Base-by-base conservation (phyloP, 768 basidiomycete genomes). In the Tricholoma matsutake region DNA sequence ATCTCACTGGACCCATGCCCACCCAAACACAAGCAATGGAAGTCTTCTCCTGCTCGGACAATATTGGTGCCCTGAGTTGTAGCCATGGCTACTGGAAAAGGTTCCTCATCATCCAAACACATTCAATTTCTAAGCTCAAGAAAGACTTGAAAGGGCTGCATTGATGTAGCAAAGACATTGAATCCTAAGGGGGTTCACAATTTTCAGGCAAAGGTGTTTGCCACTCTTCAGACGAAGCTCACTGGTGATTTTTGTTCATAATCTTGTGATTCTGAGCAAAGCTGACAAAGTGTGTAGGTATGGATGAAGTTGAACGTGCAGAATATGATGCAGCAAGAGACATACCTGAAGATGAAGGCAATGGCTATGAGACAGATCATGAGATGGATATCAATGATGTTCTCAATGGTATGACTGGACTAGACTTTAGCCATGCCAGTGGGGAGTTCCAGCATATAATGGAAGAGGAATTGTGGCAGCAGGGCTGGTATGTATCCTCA, bases 381-480 rank as follows among this genome's bases (percentile, higher is more conserved):
- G 45, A 52, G 29, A 52, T 52, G 28, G 29, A 52, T 14, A 49
- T 49, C 47, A 49, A 49, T n/a, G 51, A 52, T 1, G 45, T 61
- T 28, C 43, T 61, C 10, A 22, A 61, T 35, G 54, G 60, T 3
- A 47, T 22, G 1, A 20, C 22, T 25, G 13, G 22, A 18, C 41
- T 61, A 3, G 28, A 61, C 34, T 3, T 57, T 2, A 58, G 61
- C 32, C 57, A 62, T 37, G 57, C 61, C 10, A 52, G 61, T 35
- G 52, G 61, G 1, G 57, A 62, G 7, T 54, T 54, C 29, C 52
- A 58, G 18, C 39, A 62, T 1, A 58, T 58, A 28, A 51, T 62
- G 29, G 32, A 52, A 14, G 61, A 62, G 11, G 13, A 41, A 22
- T 55, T 58, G 25, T 4, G 49, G 18, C 41, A 62, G 20, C 34